Evolutionary conservation across 768 basidiomycete species (phyloP), one percentile per base, ranked within the genome.

Genomic region (Leccinum imitatum): DNA sequence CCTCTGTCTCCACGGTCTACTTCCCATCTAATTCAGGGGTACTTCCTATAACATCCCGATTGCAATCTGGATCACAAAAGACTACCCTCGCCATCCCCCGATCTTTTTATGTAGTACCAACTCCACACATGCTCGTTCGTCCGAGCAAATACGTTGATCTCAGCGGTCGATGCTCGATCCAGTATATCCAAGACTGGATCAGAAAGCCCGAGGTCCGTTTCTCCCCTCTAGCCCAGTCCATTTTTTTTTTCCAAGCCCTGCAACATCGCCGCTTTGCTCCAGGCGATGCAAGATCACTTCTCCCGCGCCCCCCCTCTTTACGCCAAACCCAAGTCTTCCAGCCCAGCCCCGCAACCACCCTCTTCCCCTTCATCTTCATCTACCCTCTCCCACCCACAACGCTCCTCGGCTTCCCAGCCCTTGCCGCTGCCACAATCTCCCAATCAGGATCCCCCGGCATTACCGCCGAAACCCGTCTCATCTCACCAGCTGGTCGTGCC

Each of bases 1-100:
- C 27, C 86, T 98, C 58, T 94, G 93, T 64, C 67, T 96, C 3
- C 91, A 97, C 69, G 97, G 97, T 10, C 84, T 98, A 5, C 79
- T 99, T 1, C 95, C 94, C 4, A 97, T 99, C 65, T 74, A 82
- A 0, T 96, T 86, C 77, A 82, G 89, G 53, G 75, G 79, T 1
- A 76, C 85, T 1, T 80, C 88, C 2, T 99, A 99, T 80, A 93
- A 99, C 73, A 98, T 98, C 67, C 97, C 97, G 4, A 75, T 99
- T 66, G 86, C 90, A 13, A 65, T 96, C 61, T 98, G 95, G 95
- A 65, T 98, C 46, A 82, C 93, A 3, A 81, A 82, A 54, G 91
- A 92, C 46, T 98, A 94, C 69, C 96, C 96, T 4, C 79, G 82
- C 47, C 78, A 79, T 13, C 87, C 95, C 0, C 97, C 97, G 21